A percentile compares a stretch with the other conserved stretches of the same genome.
Evolutionary conservation across 2,329 filamentous ascomycete genomes (phyloP).

Genomic region (Apiospora marii): DNA sequence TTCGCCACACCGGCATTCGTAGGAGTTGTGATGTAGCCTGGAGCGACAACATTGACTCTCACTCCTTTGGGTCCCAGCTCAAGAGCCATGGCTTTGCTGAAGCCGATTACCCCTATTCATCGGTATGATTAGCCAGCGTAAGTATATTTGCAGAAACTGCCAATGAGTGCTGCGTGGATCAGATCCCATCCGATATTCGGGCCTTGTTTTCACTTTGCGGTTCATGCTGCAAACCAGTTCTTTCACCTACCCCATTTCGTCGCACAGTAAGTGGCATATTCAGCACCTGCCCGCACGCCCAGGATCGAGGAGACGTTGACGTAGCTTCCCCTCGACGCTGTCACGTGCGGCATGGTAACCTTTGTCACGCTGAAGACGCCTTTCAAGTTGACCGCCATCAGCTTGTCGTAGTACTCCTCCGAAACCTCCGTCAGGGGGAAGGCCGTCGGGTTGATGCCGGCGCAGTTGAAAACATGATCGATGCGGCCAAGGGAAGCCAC

Average conservation of each 20-base stretch:
- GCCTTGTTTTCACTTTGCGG: not conserved
- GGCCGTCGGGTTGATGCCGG: slow-evolving; percentile 56
- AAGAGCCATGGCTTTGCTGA: slow-evolving; percentile 51
- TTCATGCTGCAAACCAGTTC: not conserved
- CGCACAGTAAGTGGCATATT: slow-evolving; percentile 44
- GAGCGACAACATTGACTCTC: slow-evolving; percentile 45
- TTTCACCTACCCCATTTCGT: slow-evolving; percentile 46
- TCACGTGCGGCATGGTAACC: slow-evolving; percentile 48
- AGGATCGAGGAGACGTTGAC: slow-evolving; percentile 49
- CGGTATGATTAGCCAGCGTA: not conserved
- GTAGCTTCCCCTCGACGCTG: slow-evolving; percentile 40
- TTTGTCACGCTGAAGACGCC: slow-evolving; percentile 54
- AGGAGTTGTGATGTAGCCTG: slow-evolving; percentile 40
- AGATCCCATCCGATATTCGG: not conserved
- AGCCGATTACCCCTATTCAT: slow-evolving; percentile 42
- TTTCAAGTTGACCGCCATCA: slow-evolving; percentile 54
- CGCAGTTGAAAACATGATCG: slow-evolving; percentile 51
- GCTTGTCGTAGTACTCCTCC: slow-evolving; percentile 55
- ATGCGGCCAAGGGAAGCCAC: slow-evolving; percentile 37
- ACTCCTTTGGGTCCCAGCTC: slow-evolving; percentile 49
- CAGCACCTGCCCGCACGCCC: slow-evolving; percentile 38
- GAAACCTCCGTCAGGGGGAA: slow-evolving; percentile 48
- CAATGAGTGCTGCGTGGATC: not conserved
- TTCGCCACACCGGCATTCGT: slow-evolving; percentile 53
- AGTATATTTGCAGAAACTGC: not conserved